Evolutionary conservation across 139 green algal species (phyloP), one percentile per base, ranked within the genome.

Genomic region (Nannochloris sp.): DNA sequence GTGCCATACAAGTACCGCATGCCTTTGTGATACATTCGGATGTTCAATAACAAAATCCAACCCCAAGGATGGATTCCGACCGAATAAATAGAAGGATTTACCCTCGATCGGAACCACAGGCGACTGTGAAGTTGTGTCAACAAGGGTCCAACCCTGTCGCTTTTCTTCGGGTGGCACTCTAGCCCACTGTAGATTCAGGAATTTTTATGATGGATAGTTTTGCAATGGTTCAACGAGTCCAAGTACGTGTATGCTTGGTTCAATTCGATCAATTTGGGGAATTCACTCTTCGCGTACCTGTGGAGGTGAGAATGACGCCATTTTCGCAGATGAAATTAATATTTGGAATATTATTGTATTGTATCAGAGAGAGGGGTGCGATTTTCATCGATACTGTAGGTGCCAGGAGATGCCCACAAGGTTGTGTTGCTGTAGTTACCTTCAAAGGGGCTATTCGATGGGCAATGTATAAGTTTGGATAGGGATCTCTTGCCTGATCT

Each of bases 1-100:
- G 50, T 89, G 82, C 51, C 87, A 82, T n/a, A 89, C 82, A 0
- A 91, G 48, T 6, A 80, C 84, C 6, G 83, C 84, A 63, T 90
- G 83, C 8, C 75, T 33, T 3, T 76, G 37, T 2, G 63, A 78
- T 36, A 62, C 63, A 12, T 59, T 70, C 28, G 67, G 23, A 61
- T 84, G 56, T 11, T 71, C 50, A 2, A 88, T 33, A 1, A 45
- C 11, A 8, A 88, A 63, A 23, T 26, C 26, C 12, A 14, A 12
- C n/a, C 13, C 56, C 14, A 29, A 10, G 14, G 12, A n/a, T n/a
- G 13, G 10, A 61, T 49, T 29, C 0, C 56, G 28, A 17, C 56
- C 56, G 43, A 61, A 61, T 6, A 61, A 6, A 4, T 44, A 46
- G 30, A 23, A 26, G 13, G 56, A 44, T 28, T 44, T 23, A 16